Base-by-base conservation (phyloP, 129 eudicot species). In the Kitagawia praeruptora region DNA sequence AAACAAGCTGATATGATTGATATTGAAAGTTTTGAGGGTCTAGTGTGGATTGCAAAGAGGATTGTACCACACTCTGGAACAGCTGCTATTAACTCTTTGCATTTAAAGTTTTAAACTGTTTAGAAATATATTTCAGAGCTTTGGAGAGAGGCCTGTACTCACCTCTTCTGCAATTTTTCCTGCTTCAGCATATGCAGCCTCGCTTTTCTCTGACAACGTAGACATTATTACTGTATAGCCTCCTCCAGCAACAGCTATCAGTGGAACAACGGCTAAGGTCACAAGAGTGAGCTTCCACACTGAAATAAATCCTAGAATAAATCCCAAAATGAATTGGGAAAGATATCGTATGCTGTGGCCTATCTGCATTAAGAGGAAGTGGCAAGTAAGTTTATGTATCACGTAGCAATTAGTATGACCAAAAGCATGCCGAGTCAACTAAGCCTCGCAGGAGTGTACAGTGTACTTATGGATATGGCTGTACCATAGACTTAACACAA, bases 101-200 rank as follows among this genome's bases (percentile, higher is more conserved):
- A 37, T 21, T 41, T 71, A 0, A 2, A 21, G 4, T 19, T 6
- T 21, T 38, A 10, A 40, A 4, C 51, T 5, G 12, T 72, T 34
- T 34, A 72, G 16, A 72, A 39, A 21, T 54, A 71, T 23, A 72
- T 72, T 40, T 40, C n/a, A 41, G 31, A 19, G 76, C 34, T 42
- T 15, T 56, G 70, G 70, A 61, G 46, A 39, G 23, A 64, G 42
- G 38, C 14, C n/a, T 23, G 23, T 10, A 19, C 44, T 78, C 83
- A 90, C 98, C 93, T 92, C 96, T 84, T 90, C 98, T 3, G 98
- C 96, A 53, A 88, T 78, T 77, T 92, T 92, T 77, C 96, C 98
- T 1, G 98, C 92, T 85, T 90, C 88, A 56, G 98, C 93, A 85
- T 93, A 93, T 39, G 98, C 98, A 41, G 93, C 96, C 82, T 93